Evolutionary conservation across 2,329 filamentous ascomycete species (phyloP), one percentile per base, ranked within the genome.

Genomic region (Fonsecaea multimorphosa): DNA sequence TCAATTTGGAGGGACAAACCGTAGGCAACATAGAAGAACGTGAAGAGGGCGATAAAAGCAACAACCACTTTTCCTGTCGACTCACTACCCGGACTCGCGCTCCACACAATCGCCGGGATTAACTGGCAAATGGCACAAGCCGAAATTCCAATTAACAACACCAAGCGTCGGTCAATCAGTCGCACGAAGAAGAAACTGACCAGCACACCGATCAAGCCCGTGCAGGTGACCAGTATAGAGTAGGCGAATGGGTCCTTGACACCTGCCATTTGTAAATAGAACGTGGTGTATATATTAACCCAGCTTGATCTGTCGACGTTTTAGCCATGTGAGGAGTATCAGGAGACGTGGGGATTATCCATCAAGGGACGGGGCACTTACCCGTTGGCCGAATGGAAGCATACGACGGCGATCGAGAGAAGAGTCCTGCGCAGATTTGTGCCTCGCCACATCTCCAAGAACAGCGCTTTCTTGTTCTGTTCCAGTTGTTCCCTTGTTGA

Each of bases 361-460:
- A 14, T 68, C n/a, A n/a, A n/a, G 27, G 31, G 5, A 24, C 2
- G n/a, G 16, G 2, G 36, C 14, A 61, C 56, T 8, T 52, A 68
- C 62, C 66, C 66, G 16, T 68, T 68, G 3, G 66, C 66, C 1
- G 62, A 65, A 60, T 68, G 66, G 29, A 68, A 68, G 49, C 66
- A 68, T 7, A 68, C 63, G 11, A 68, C 66, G 3, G 66, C 63
- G 40, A 68, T 68, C 6, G 63, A 65, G 3, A 68, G 56, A 16
- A 65, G 44, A 8, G 66, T 68, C 5, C 66, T 12, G 2, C 66
- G 58, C 16, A 64, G 22, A 19, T 68, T 65, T 9, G 66, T 68
- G 29, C 66, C 66, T 16, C 63, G 58, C 66, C 66, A 68, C 66
- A 68, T 68, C 49, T 68, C 66, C 22, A 68, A 3, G 55, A 65